Evolutionary conservation across 2,329 filamentous ascomycete species (phyloP), one percentile per base, ranked within the genome.

Genomic region (Colletotrichum gloeosporioides): DNA sequence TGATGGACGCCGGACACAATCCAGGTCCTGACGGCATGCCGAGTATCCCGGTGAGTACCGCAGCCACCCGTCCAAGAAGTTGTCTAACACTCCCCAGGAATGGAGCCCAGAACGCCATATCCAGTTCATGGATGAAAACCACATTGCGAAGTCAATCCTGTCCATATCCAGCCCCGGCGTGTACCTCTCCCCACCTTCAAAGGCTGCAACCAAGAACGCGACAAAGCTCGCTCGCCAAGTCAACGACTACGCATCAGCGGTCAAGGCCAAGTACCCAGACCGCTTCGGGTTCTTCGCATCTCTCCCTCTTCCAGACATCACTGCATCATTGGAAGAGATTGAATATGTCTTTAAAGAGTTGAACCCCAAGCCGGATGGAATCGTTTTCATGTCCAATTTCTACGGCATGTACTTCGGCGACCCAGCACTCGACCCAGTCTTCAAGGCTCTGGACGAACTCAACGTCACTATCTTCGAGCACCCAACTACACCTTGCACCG

Each of bases 351-450:
- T 87, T 4, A 81, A 83, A 12, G 83, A 87, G 44, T 78, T 86
- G 34, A 85, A 87, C 8, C 78, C 79, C 0, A 78, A 72, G 49
- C 88, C 87, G 1, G 89, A 91, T 76, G 90, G 90, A 2, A 86
- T 91, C 64, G 85, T 85, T 1, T 78, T 92, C 6, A 77, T 89
- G 79, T 89, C 90, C 3, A 92, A 92, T 74, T 85, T 85, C 29
- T 86, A 90, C 63, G 90, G 90, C 8, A 78, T 85, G 15, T 92
- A 92, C 78, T 80, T 91, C 1, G 90, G 90, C 5, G 86, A 89
- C 75, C 75, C 81, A 1, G 78, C 77, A 2, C 84, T 91, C 32
- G 85, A 87, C 27, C 81, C 83, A 0, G 82, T 92, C 15, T 91
- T 89, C 77, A 83, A 86, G 3, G 87, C 85, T 44, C 80, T 92